Conservation (phyloP, 2,329 filamentous ascomycete genomes). For the Leptographium wingfieldii region DNA sequence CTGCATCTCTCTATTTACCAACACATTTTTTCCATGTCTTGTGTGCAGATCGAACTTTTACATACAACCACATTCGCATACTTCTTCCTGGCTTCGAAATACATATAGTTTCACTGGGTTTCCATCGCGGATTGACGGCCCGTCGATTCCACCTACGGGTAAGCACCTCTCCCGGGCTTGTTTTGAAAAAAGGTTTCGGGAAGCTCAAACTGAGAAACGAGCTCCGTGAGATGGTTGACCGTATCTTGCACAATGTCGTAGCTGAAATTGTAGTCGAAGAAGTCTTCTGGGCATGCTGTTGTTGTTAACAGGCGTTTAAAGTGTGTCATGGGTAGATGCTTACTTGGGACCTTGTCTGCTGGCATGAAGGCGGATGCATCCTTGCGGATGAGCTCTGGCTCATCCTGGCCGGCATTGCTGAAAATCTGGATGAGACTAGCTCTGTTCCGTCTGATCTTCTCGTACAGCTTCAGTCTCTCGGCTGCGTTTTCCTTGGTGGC, state of each 20-base stretch:
- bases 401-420: conserved; percentile 17
- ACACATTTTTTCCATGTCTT: no score
- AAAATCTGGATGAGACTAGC: conserved; percentile 21
- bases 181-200: conserved; percentile 1
- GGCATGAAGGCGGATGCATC: conserved; percentile 6
- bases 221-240: neutral
- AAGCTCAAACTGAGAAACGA: neutral
- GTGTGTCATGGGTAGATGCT: neutral
- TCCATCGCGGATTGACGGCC: no score
- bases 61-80: no score
- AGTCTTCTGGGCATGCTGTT: conserved; percentile 1
- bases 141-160: neutral
- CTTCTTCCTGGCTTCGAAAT: no score
- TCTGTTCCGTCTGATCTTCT: conserved; percentile 18
- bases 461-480: conserved; percentile 17
- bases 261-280: conserved; percentile 1
- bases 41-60: no score
- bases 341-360: conserved; percentile 6
- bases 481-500: conserved; percentile 11
- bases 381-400: conserved; percentile 3
- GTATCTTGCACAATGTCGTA: conserved; percentile 3
- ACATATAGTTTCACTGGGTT: no score
- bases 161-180: neutral
- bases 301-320: neutral
- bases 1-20: no score